phyloP scores from a whole-genome alignment of 2,329 filamentous ascomycete genomes.

The Ascochyta fabae region DNA sequence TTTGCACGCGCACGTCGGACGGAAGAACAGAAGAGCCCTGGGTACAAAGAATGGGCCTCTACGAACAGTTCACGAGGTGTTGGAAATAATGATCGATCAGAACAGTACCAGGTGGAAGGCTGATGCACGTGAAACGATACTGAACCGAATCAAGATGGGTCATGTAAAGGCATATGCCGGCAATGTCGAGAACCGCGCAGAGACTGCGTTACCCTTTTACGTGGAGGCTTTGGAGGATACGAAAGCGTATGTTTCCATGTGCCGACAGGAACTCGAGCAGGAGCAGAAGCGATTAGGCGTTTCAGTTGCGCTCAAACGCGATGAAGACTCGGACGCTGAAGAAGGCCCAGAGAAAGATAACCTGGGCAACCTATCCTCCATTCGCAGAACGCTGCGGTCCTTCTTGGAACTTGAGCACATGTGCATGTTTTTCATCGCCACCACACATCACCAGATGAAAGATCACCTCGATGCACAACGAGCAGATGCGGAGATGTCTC shows the following conservation, averaged over 20 bases:
- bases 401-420: conserved; percentile 82
- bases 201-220: conserved; percentile 75
- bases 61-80: conserved; percentile 82
- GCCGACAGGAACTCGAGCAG: conserved; percentile 65
- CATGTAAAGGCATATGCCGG: conserved; percentile 81
- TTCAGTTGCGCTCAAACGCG: conserved; percentile 34
- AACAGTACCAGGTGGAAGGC: conserved; percentile 70
- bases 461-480: conserved; percentile 67
- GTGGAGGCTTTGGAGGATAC: conserved; percentile 53
- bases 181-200: conserved; percentile 57
- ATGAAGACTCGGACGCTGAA: conserved; percentile 44
- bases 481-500: conserved; percentile 70
- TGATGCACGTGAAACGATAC: conserved; percentile 72
- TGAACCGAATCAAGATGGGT: conserved; percentile 70
- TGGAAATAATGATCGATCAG: conserved; percentile 90
- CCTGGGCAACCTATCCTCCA: conserved; percentile 59
- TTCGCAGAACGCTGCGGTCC: conserved; percentile 70
- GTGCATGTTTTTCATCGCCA: conserved; percentile 83
- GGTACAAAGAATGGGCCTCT: conserved; percentile 70
- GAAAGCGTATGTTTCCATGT: conserved; percentile 64
- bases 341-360: conserved; percentile 49
- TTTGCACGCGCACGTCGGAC: conserved; percentile 82
- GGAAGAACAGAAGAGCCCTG: conserved; percentile 67
- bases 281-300: conserved; percentile 54
- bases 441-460: conserved; percentile 84